phyloP scores from a whole-genome alignment of 2,329 filamentous ascomycete genomes.

The Colletotrichum zoysiae region DNA sequence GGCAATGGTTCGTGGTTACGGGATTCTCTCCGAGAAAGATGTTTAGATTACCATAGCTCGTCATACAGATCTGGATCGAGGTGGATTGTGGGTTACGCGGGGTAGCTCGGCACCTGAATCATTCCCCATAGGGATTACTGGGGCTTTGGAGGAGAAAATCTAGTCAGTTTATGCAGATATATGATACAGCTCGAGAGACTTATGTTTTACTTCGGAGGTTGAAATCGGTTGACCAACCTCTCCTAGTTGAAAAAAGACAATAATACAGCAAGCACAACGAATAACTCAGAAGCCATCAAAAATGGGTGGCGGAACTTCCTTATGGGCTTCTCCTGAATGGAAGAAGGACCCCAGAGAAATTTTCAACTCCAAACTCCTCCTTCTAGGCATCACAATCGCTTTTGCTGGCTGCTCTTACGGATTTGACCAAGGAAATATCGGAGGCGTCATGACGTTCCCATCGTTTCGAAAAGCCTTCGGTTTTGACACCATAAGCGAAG shows the following conservation, averaged over 20 bases:
- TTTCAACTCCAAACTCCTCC: slow-evolving; percentile 52
- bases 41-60: neutral
- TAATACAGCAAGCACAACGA: neutral
- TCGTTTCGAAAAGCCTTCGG: slow-evolving; percentile 54
- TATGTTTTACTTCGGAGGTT: neutral
- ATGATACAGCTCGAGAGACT: slow-evolving; percentile 23
- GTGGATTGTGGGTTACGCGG: slow-evolving; percentile 36
- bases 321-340: slow-evolving; percentile 54
- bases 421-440: slow-evolving; percentile 56
- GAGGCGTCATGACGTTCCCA: slow-evolving; percentile 53
- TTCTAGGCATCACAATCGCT: slow-evolving; percentile 50
- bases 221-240: neutral
- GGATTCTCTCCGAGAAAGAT: slow-evolving; percentile 25
- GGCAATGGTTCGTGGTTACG: neutral
- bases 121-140: slow-evolving; percentile 13
- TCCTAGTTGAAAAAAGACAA: neutral
- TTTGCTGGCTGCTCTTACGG: slow-evolving; percentile 55
- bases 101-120: slow-evolving; percentile 34
- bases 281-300: neutral
- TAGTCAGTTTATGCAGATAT: slow-evolving; percentile 25
- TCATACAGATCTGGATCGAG: slow-evolving; percentile 7
- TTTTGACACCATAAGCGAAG: slow-evolving; percentile 46
- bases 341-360: slow-evolving; percentile 53
- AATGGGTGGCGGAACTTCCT: slow-evolving; percentile 55
- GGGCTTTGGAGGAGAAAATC: neutral